phyloP scores from a whole-genome alignment of 176 grass and related monocot genomes.

The Zizania latifolia region DNA sequence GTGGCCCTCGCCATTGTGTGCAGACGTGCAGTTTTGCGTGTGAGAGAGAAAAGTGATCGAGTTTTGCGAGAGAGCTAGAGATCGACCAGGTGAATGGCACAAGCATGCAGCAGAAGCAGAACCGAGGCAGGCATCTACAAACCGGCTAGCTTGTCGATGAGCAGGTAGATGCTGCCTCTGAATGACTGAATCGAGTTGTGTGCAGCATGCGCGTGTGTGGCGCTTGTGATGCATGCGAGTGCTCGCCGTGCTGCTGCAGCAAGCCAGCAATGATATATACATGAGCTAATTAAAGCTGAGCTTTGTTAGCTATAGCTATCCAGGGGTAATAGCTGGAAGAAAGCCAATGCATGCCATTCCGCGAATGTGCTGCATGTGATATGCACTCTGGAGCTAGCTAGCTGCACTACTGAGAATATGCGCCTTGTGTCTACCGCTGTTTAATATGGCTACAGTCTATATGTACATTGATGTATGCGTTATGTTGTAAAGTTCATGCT shows the following conservation, averaged over 20 bases:
- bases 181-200: not conserved
- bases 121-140: not conserved
- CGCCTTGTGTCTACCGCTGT: not conserved
- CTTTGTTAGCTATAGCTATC: not conserved
- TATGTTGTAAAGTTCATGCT: too few species aligned
- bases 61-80: not conserved
- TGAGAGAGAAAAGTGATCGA: not conserved
- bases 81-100: conserved; percentile 18
- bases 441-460: not conserved
- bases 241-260: too few species aligned
- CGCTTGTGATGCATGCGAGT: conserved; percentile 14
- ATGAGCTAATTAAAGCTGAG: not conserved
- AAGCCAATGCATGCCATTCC: not conserved
- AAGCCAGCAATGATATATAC: too few species aligned
- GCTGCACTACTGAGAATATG: conserved; percentile 8
- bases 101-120: not conserved
- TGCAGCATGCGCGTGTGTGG: not conserved
- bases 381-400: conserved; percentile 25
- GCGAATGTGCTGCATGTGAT: conserved; percentile 35
- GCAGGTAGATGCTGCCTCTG: not conserved
- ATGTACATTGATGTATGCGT: too few species aligned
- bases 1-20: too few species aligned
- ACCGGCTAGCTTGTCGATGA: not conserved
- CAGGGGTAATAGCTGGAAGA: not conserved
- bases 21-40: too few species aligned